Base-by-base conservation (phyloP, 202 grass and related monocot genomes). In the Carex sylvatica region DNA sequence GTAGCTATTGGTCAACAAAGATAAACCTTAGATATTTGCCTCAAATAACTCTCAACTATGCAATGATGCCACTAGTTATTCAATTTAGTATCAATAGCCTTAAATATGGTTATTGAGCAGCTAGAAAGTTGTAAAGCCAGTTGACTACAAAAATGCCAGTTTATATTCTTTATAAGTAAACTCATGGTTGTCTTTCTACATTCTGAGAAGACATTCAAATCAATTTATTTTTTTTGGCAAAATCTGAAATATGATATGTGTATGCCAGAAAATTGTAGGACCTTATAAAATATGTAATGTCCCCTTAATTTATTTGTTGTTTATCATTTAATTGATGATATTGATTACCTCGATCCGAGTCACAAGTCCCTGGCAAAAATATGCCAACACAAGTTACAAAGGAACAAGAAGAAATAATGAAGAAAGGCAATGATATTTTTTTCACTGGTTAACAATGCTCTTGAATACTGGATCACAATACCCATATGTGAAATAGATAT, bases 1-100 rank as follows among this genome's bases (percentile, higher is more conserved):
- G 16, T 77, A 77, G 8, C 28, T 1, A 19, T 58, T 58, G 51
- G 22, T 56, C 51, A 58, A 58, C 73, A 77, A 77, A 36, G 3
- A 77, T 77, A 77, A 76, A 33, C 72, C 19, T 40, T 54, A n/a
- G 0, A 53, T 74, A 23, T 74, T 74, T 75, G 10, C 14, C 72
- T 75, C 24, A n/a, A 76, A 58, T 76, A 9, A 51, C 73, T 33
- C 26, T 76, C 51, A 76, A 33, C 52, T 68, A 5, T 76, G 47
- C 71, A 30, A 23, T 70, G 23, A 52, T 30, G 44, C 47, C 5
- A 28, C 2, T 2, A 74, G 71, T 28, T 31, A 53, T 54, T 74
- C 47, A 74, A 74, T 28, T 74, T 74, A 53, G 20, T 31, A 30
- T 54, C 11, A 54, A 15, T 30, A 52, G 31, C 13, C 23, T 54